Conservation (phyloP, 2,329 filamentous ascomycete species). For the Penicillium sp. region DNA sequence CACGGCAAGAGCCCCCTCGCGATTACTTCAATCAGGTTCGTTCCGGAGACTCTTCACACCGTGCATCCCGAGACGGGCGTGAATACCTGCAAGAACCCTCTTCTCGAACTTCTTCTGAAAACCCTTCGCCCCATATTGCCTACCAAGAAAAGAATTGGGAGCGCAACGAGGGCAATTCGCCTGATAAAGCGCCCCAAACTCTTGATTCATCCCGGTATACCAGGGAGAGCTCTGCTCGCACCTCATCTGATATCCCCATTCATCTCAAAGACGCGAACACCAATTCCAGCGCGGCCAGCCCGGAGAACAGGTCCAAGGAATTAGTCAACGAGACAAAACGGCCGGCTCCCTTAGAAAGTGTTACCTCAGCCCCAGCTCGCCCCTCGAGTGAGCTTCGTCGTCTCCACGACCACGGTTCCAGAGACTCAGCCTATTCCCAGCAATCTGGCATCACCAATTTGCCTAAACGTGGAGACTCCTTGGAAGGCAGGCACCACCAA, state of each 20-base stretch:
- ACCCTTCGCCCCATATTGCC: conserved; percentile 81
- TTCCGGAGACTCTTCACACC: conserved; percentile 28
- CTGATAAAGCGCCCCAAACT: conserved; percentile 12
- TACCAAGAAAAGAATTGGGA: conserved; percentile 82
- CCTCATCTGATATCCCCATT: conserved; percentile 41
- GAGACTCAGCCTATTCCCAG: conserved; percentile 39
- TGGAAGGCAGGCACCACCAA: conserved; percentile 54
- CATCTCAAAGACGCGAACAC: conserved; percentile 45
- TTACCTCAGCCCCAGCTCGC: conserved; percentile 45
- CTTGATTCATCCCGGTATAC: conserved; percentile 69
- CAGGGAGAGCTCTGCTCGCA: conserved; percentile 52
- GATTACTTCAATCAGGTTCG: conserved; percentile 59
- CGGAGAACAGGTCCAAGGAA: conserved; percentile 29
- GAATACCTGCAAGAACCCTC: conserved; percentile 17
- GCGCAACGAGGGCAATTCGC: conserved; percentile 51
- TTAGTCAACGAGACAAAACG: conserved; percentile 5
- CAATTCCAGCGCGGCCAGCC: conserved; percentile 38
- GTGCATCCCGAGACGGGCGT: conserved; percentile 26
- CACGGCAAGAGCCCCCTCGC: conserved; percentile 43
- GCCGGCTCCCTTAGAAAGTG: conserved; percentile 26
- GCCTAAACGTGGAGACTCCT: conserved; percentile 63
- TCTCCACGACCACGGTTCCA: conserved; percentile 56
- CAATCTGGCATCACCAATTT: conserved; percentile 37
- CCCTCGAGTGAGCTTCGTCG: conserved; percentile 62
- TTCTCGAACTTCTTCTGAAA: conserved; percentile 42